Base-by-base conservation (phyloP, 2,329 filamentous ascomycete genomes). In the Venturia carpophila region DNA sequence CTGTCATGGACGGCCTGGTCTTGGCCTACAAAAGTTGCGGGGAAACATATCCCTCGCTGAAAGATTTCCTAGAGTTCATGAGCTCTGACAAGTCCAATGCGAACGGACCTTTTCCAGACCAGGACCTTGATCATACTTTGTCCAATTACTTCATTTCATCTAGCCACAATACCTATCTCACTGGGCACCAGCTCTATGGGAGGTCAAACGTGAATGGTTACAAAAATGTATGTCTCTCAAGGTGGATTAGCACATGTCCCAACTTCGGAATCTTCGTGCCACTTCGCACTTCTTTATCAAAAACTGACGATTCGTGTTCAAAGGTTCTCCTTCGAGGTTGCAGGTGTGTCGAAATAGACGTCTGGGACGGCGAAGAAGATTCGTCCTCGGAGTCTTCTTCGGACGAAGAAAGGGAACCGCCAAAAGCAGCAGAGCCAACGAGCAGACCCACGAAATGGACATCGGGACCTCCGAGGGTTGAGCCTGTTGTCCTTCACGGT, bases 111-210 rank as follows among this genome's bases (percentile, higher is more conserved):
- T 76, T 9, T 66, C 75, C 27, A 70, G 77, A 39, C 71, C 77
- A 68, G 80, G 87, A 92, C 71, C 73, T 86, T 41, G 83, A 82
- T 0, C 84, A 83, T 63, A 89, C 91, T 4, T 81, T 96, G 66
- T 90, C 88, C 60, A 91, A 95, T 73, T 97, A 97, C 78, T 97
- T 91, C 75, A 92, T 97, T 74, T 96, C 88, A 68, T 95, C 91
- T 69, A 96, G 91, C 72, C 92, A 97, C 79, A 97, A 97, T 74
- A 97, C 92, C 0, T 97, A 96, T 74, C 80, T 96, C 52, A 87
- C 87, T 1, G 92, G 92, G 1, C 92, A 96, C 71, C 93, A 97
- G 75, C 81, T 94, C 49, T 87, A 85, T 67, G 91, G 91, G 60
- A 85, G 86, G 67, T 88, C 90, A 67, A 91, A 88, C 37, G 85